Conservation (phyloP, 2,329 filamentous ascomycete genomes). For the Stemphylium vesicarium region DNA sequence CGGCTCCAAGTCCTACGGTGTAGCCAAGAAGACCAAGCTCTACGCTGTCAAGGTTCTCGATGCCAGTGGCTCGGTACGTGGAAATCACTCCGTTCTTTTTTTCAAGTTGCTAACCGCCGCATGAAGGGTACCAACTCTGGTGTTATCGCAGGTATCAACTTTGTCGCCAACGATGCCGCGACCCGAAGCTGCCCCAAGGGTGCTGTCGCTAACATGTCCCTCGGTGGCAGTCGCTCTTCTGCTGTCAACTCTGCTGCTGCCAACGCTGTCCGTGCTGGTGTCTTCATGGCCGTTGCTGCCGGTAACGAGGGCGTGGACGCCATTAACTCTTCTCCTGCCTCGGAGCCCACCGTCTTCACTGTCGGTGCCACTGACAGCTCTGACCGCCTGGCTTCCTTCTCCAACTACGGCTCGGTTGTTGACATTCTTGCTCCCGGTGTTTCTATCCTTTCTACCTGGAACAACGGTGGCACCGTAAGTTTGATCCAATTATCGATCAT, state of each 20-base stretch:
- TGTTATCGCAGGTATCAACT: slow-evolving; percentile 51
- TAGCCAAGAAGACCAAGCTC: slow-evolving; percentile 49
- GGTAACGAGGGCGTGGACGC: slow-evolving; percentile 48
- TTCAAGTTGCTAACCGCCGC: slow-evolving; percentile 14
- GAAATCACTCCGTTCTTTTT: slow-evolving; percentile 3
- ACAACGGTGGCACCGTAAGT: slow-evolving; percentile 47
- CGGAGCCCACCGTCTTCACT: slow-evolving; percentile 48
- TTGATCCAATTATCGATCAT: not conserved
- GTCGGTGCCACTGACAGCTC: slow-evolving; percentile 50
- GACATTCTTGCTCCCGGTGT: slow-evolving; percentile 52
- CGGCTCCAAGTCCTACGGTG: slow-evolving; percentile 47
- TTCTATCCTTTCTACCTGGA: slow-evolving; percentile 57
- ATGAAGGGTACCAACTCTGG: slow-evolving; percentile 49
- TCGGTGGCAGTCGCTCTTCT: slow-evolving; percentile 48
- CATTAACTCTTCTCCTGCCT: slow-evolving; percentile 46
- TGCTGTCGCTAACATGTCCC: slow-evolving; percentile 49
- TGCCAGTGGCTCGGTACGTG: slow-evolving; percentile 42
- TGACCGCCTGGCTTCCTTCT: slow-evolving; percentile 47
- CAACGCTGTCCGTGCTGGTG: slow-evolving; percentile 43
- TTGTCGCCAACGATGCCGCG: slow-evolving; percentile 40
- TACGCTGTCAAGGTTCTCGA: slow-evolving; percentile 52
- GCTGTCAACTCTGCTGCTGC: slow-evolving; percentile 49
- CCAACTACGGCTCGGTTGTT: slow-evolving; percentile 49
- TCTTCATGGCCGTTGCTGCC: slow-evolving; percentile 51
- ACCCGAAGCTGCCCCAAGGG: slow-evolving; percentile 46